Evolutionary conservation across 1,284 basidiomycete genomes (phyloP).

Genomic region (Papiliotrema flavescens): DNA sequence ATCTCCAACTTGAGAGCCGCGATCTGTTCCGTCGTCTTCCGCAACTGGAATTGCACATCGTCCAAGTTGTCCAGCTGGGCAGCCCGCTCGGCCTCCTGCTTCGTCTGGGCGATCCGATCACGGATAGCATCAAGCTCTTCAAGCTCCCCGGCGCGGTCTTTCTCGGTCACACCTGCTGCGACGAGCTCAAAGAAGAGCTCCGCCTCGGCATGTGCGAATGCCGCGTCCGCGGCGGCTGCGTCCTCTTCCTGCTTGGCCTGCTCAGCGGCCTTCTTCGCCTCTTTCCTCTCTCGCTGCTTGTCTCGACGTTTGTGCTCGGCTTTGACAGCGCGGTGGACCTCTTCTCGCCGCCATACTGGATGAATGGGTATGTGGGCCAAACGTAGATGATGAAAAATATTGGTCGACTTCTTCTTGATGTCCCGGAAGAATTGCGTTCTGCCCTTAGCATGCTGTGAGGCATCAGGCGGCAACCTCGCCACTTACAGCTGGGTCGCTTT

Average conservation of each 20-base stretch:
- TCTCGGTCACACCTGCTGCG: not conserved
- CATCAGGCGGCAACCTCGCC: too few relatives aligned
- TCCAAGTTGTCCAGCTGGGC: not conserved
- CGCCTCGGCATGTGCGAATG: not conserved
- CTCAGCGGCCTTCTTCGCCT: not conserved
- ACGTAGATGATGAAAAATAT: constrained; percentile 12
- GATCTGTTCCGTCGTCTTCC: not conserved
- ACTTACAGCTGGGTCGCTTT: too few relatives aligned
- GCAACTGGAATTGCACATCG: too few relatives aligned
- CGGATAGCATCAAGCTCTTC: not conserved
- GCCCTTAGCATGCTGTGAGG: not conserved
- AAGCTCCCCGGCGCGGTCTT: not conserved
- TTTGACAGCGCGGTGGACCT: constrained; percentile 3
- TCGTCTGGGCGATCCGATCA: not conserved
- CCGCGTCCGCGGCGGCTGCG: not conserved
- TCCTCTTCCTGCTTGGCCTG: not conserved
- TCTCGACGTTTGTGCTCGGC: not conserved
- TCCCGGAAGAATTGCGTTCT: constrained; percentile 19
- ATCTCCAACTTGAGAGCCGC: not conserved
- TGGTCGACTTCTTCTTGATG: constrained; percentile 15
- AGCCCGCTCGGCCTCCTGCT: not conserved
- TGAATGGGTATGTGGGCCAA: not conserved
- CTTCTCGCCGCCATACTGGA: not conserved
- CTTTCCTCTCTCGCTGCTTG: not conserved
- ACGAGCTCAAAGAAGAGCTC: not conserved